Percentiles rank a stretch among this genome's conserved stretches.
phyloP scores from a whole-genome alignment of 1,284 basidiomycete species.

The Malassezia arunalokei region DNA sequence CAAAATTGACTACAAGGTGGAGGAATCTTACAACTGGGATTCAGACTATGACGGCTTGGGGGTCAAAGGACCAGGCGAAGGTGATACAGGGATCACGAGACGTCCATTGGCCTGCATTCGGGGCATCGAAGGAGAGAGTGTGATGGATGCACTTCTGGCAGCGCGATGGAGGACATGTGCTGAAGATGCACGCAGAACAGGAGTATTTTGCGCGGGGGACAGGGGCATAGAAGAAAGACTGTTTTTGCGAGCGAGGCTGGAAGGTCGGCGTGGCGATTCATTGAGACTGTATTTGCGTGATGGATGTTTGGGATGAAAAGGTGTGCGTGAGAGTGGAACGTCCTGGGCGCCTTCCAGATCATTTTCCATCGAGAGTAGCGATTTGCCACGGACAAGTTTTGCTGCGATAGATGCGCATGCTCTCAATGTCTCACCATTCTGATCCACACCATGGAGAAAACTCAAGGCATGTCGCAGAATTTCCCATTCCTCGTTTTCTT shows the following conservation, averaged over 20 bases:
- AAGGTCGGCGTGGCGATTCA: neutral
- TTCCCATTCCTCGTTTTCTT: neutral
- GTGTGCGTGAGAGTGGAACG: neutral
- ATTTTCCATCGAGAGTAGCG: neutral
- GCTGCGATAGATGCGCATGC: neutral
- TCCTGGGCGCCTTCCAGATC: neutral
- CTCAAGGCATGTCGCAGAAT: conserved; percentile 2
- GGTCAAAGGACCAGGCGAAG: neutral
- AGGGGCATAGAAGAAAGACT: neutral
- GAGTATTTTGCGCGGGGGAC: neutral
- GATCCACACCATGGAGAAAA: conserved; percentile 5
- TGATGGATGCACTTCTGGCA: conserved; percentile 10
- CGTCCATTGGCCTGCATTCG: conserved; percentile 11
- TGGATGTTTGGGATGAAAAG: neutral
- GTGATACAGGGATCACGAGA: conserved; percentile 2
- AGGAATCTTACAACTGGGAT: no score
- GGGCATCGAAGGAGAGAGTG: conserved; percentile 7
- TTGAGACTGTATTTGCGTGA: neutral
- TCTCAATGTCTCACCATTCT: neutral
- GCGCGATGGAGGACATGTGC: conserved; percentile 8
- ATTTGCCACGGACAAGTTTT: neutral
- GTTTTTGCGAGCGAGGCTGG: neutral
- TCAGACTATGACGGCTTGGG: no score
- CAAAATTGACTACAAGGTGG: no score
- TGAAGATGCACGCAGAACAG: neutral